Base-by-base conservation (phyloP, 2,329 filamentous ascomycete species). In the Zasmidium cellare region DNA sequence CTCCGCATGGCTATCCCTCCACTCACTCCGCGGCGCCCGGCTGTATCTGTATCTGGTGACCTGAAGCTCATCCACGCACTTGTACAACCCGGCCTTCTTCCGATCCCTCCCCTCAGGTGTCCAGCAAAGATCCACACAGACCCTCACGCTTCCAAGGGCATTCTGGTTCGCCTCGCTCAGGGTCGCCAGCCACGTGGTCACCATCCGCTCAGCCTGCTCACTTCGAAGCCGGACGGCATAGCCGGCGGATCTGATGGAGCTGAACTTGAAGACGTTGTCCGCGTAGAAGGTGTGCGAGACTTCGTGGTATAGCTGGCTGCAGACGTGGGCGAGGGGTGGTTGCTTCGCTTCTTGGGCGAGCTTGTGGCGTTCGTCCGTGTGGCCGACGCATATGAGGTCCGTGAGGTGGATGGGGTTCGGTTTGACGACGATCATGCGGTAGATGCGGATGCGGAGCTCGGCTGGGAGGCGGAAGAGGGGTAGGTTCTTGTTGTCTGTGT, bases 401-500 rank as follows among this genome's bases (percentile, higher is more conserved):
- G n/a, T n/a, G 25, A 56, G 51, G 38, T 56, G 48, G 20, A 51
- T 51, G n/a, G 54, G 20, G 18, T 51, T 46, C 31, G 3, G 16
- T 19, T 46, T 47, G 41, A 23, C 28, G 9, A 56, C 54, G n/a
- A 52, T 35, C n/a, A 35, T 25, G n/a, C 96, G 57, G 87, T 97
- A 51, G 97, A 97, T 73, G 92, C 97, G 9, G 86, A 97, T 7
- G 97, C 93, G 74, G 93, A 99, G 75, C 79, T 97, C 31, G 92
- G 93, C 6, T 96, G 93, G 90, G n/a, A 56, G 35, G 14, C 24
- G 35, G 1, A 56, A 6, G n/a, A 52, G 18, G 2, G 16, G 47
- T 41, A 24, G 45, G 25, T n/a, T n/a, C n/a, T n/a, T n/a, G n/a
- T n/a, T n/a, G n/a, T n/a, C n/a, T n/a, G n/a, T n/a, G n/a, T n/a